Evolutionary conservation across 2,329 filamentous ascomycete genomes (phyloP), one percentile per base, ranked within the genome.

Genomic region (Hymenoscyphus infarciens): DNA sequence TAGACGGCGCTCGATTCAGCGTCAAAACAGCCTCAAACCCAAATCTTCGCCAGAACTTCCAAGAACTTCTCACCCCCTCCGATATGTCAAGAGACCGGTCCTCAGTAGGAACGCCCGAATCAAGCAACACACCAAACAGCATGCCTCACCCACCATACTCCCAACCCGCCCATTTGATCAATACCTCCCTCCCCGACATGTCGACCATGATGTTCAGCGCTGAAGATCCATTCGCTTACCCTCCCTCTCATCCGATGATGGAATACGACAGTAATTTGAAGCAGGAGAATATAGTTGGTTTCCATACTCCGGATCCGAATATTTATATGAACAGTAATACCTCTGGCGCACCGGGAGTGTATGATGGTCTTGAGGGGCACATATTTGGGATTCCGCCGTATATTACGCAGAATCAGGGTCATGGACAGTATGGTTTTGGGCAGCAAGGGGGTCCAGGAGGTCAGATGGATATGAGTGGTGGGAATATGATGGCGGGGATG

Each of bases 141-240:
- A 52, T 67, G 22, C 61, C 62, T 11, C 63, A 63, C 52, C 57
- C 63, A 45, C 63, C 61, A 22, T 73, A 69, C 38, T 59, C 65
- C 10, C 42, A 65, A 3, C 65, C 77, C 76, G 62, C 64, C 19
- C 11, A 31, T 11, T 7, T 55, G 11, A 59, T 61, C 22, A 66
- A 66, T 31, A 65, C 67, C 39, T 67, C 67, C 7, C 58, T 92
- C 16, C 84, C 89, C 67, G 89, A 91, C 72, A 81, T 93, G 6
- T 88, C 88, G 63, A 85, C 87, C 3, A 85, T 93, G 77, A 92
- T 94, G 88, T 94, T 94, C 71, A 87, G 89, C 1, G 88, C 89
- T 0, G 83, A 85, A 38, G 90, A 94, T 69, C 89, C 90, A 0
- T 89, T 94, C 66, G 88, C 87, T 0, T 95, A 94, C 70, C 90